These are phyloP conservation scores for Zymoseptoria passerinii DNA, from an alignment of 2,329 filamentous ascomycete species.

Conservation along the genomic window DNA sequence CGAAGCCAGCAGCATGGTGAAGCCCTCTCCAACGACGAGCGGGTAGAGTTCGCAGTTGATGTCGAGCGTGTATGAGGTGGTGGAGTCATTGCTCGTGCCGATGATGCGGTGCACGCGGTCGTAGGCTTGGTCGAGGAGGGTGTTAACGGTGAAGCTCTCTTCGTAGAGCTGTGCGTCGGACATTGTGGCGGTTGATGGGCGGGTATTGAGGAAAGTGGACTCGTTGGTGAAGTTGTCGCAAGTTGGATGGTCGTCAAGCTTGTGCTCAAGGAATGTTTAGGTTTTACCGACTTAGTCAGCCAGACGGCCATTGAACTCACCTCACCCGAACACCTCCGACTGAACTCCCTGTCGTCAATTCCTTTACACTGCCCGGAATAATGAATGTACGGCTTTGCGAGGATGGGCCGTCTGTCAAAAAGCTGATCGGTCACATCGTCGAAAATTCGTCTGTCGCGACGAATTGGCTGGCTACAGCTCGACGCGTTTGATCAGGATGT, in stretches of 20 bases:
- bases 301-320: no score
- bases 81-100: conserved; percentile 65
- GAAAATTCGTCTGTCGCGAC: no score
- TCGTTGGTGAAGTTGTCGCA: neutral
- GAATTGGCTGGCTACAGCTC: no score
- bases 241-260: neutral
- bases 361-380: no score
- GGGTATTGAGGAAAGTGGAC: neutral
- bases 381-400: no score
- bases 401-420: no score
- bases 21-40: conserved; percentile 60
- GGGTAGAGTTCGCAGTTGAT: conserved; percentile 92
- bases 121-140: conserved; percentile 79
- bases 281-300: neutral
- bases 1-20: conserved; percentile 75
- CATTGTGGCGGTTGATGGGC: conserved; percentile 8
- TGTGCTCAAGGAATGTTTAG: neutral
- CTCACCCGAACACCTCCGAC: no score
- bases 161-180: conserved; percentile 21
- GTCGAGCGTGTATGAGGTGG: conserved; percentile 75
- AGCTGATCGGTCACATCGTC: no score
- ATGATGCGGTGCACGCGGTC: conserved; percentile 85
- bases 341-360: no score
- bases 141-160: conserved; percentile 22
- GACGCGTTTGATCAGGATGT: neutral